Base-by-base conservation (phyloP, 257 asterid genomes). In the Solanum clarkiae region DNA sequence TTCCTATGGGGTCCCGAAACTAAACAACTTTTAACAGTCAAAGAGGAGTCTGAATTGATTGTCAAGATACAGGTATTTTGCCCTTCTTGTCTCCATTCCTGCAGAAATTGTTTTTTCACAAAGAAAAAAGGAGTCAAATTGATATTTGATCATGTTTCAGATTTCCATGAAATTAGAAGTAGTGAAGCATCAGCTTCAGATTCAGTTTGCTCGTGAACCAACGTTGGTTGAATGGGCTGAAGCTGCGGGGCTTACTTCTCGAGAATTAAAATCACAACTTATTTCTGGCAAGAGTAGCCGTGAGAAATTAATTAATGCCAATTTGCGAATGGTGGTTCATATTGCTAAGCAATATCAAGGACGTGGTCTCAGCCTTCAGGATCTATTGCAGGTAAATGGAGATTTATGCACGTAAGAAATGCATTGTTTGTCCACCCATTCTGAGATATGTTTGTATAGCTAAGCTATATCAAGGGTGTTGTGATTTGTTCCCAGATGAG, bases 331-430 rank as follows among this genome's bases (percentile, higher is more conserved):
- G 98, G 99, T 96, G 87, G 95, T 93, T 86, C 97, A 96, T 88
- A 92, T 94, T 91, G 98, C 98, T 87, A 96, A 91, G 93, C 93
- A 92, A 87, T 96, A 94, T 89, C 94, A 88, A 87, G 96, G 97
- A 63, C 98, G 95, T 87, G 99, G 99, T 84, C 93, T 96, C 80
- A 92, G 87, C 89, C 90, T 96, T 79, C 97, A 91, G 84, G 99
- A 96, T 90, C 91, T 96, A 80, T 81, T 96, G 91, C 99, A 94
- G 98, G 99, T 94, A 81, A 90, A 74, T 84, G 55, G 11, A 69
- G 80, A 80, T 82, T 86, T 42, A 56, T 80, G 12, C 86, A 40
- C 72, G 77, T 79, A 47, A 86, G 82, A 62, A 79, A 87, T 68
- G 42, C 45, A 53, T 83, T 40, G 75, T 36, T 85, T 86, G 24